Percentiles rank a stretch among this genome's conserved stretches.
These are phyloP conservation scores for Hypericum perforatum DNA, from an alignment of 345 rosid genomes.

Conservation along the genomic window DNA sequence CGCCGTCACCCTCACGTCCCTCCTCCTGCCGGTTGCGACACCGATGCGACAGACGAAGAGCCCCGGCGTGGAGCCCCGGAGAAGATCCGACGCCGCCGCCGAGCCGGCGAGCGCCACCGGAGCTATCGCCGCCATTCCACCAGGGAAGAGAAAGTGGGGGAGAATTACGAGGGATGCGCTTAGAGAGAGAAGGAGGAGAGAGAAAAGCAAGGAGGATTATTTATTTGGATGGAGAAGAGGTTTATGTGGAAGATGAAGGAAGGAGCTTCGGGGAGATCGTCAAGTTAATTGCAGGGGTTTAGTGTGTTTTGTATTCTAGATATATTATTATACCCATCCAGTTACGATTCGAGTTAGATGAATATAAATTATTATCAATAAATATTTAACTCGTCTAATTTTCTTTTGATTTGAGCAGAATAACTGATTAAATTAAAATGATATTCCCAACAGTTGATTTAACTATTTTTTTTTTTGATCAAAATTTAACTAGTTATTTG, in stretches of 20 bases:
- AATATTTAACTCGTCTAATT: no score
- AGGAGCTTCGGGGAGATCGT: conserved; percentile 26
- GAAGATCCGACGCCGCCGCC: conserved; percentile 61
- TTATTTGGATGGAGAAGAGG: no score
- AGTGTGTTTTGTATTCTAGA: not conserved
- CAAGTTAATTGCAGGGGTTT: not conserved
- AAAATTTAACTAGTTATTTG: no score
- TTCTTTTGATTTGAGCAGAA: no score
- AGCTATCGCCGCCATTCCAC: conserved; percentile 52
- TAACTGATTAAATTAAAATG: no score
- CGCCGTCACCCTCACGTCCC: conserved; percentile 31
- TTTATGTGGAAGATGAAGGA: not conserved
- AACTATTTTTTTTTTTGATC: no score
- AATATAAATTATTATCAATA: no score
- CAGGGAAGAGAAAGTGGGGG: not conserved
- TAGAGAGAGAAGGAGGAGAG: not conserved
- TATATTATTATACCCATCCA: no score
- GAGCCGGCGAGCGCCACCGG: conserved; percentile 37
- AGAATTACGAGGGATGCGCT: not conserved
- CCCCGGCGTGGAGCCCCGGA: conserved; percentile 42
- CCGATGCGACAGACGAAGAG: not conserved
- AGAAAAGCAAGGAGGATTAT: not conserved
- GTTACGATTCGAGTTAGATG: no score
- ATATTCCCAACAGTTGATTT: no score
- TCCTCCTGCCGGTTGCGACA: conserved; percentile 19